Evolutionary conservation across 768 basidiomycete species (phyloP), one percentile per base, ranked within the genome.

Genomic region (Tulasnella calospora): DNA sequence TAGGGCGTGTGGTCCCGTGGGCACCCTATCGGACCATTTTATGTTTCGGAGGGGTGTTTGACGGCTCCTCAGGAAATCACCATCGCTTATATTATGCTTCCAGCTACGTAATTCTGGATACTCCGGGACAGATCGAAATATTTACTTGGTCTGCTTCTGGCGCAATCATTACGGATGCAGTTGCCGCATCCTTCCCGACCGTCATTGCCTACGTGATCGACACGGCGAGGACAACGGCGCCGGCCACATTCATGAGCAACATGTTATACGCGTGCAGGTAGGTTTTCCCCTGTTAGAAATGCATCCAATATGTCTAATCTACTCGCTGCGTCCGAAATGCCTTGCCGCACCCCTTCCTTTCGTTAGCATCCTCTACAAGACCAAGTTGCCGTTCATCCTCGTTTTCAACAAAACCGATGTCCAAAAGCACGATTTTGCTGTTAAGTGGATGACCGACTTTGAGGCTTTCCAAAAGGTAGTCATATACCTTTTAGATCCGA

Each of bases 101-200:
- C 82, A 98, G 97, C 82, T 92, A 99, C 86, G 89, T 99, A 79
- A 91, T 99, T 70, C 87, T 99, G 71, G 98, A 99, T 82, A 99
- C 98, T 0, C 98, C 98, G 8, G 98, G 98, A 5, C 98, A 99
- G 85, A 99, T 99, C 82, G 98, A 99, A 85, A 99, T 99, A 81
- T 99, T 99, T 83, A 99, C 98, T 73, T 99, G 98, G 98, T 98
- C 96, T 0, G 98, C 98, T 1, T 98, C 96, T 70, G 98, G 98
- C 6, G 92, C 97, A 15, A 99, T 99, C 82, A 99, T 99, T 82
- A 99, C 98, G 57, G 96, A 99, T 83, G 94, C 98, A 23, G 88
- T 99, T 57, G 98, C 98, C 0, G 94, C 94, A 3, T 90, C 96
- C 0, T 86, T 99, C 78, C 98, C 98, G 7, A 92, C 98, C 1